Percentiles rank a stretch among this genome's conserved stretches.
phyloP scores from a whole-genome alignment of 768 basidiomycete genomes.

The Lactarius hengduanensis region DNA sequence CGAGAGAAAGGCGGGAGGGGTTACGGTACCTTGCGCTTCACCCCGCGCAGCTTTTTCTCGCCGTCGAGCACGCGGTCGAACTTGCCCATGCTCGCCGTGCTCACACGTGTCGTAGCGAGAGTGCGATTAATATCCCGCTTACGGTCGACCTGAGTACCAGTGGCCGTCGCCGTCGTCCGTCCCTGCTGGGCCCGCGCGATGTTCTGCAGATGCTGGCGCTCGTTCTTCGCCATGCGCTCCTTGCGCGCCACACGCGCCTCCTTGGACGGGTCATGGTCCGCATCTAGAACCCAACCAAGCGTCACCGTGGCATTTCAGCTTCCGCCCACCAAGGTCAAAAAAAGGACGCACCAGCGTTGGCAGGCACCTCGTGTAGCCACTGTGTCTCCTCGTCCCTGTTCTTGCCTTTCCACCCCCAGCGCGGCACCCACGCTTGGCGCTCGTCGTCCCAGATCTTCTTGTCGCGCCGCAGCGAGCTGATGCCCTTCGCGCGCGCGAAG shows the following conservation, averaged over 20 bases:
- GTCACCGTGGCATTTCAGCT: too few species aligned
- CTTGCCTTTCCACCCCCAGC: conserved; percentile 89
- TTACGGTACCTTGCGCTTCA: conserved; percentile 83
- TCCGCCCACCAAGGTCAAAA: neutral
- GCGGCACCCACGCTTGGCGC: conserved; percentile 84
- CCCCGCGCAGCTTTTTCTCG: conserved; percentile 82
- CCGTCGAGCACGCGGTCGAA: conserved; percentile 91
- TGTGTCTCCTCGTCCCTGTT: conserved; percentile 84
- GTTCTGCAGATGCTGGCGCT: conserved; percentile 72
- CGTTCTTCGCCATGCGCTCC: conserved; percentile 80
- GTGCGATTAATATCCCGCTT: conserved; percentile 76
- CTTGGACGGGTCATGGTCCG: conserved; percentile 77
- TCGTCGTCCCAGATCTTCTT: conserved; percentile 94
- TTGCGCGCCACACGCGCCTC: conserved; percentile 78
- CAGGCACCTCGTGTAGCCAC: conserved; percentile 91
- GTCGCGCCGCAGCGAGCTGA: conserved; percentile 73
- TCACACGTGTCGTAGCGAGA: conserved; percentile 69
- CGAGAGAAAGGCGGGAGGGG: neutral
- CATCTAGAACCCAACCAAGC: conserved; percentile 45
- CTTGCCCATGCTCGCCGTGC: conserved; percentile 94
- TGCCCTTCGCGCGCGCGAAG: conserved; percentile 94
- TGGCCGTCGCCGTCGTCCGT: conserved; percentile 16
- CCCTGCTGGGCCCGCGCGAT: conserved; percentile 52
- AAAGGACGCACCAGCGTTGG: conserved; percentile 67
- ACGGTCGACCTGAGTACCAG: conserved; percentile 38